These are phyloP conservation scores for Russula emetica DNA, from an alignment of 768 basidiomycete species.

Conservation along the genomic window DNA sequence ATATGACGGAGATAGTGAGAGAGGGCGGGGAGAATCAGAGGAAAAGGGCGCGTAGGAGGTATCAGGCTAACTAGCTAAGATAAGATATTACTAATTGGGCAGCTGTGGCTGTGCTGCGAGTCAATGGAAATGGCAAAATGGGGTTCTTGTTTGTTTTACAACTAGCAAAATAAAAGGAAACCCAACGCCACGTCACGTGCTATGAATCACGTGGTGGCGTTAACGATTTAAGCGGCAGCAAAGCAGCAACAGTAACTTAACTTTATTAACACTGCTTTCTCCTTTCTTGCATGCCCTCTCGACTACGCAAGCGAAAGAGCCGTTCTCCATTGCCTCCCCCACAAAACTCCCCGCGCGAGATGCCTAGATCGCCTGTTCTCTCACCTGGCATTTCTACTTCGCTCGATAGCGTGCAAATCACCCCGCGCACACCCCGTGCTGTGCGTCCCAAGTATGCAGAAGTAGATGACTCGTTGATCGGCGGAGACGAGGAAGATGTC, in stretches of 20 bases:
- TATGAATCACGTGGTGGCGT: no score
- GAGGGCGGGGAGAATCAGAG: conserved; percentile 6
- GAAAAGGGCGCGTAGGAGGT: conserved; percentile 20
- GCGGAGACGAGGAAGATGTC: conserved; percentile 26
- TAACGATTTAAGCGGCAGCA: no score
- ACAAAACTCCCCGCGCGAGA: not conserved
- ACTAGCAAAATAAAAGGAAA: no score
- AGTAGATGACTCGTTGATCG: not conserved
- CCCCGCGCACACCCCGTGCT: conserved; percentile 19
- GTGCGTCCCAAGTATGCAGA: not conserved
- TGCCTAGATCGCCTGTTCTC: not conserved
- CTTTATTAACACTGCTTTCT: not conserved
- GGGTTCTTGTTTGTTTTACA: not conserved
- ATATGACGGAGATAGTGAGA: not conserved
- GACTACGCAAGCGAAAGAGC: conserved; percentile 12
- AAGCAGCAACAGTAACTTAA: no score
- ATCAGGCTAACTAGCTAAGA: conserved; percentile 13
- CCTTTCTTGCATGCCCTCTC: conserved; percentile 1
- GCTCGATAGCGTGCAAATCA: conserved; percentile 21
- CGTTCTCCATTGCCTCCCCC: not conserved
- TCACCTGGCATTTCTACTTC: conserved; percentile 9
- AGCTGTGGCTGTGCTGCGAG: not conserved
- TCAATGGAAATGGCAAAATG: not conserved
- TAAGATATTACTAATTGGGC: conserved; percentile 5
- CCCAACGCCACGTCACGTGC: no score